These are phyloP conservation scores for Penicillium bialowiezense DNA, from an alignment of 495 filamentous ascomycete species.

Conservation along the genomic window DNA sequence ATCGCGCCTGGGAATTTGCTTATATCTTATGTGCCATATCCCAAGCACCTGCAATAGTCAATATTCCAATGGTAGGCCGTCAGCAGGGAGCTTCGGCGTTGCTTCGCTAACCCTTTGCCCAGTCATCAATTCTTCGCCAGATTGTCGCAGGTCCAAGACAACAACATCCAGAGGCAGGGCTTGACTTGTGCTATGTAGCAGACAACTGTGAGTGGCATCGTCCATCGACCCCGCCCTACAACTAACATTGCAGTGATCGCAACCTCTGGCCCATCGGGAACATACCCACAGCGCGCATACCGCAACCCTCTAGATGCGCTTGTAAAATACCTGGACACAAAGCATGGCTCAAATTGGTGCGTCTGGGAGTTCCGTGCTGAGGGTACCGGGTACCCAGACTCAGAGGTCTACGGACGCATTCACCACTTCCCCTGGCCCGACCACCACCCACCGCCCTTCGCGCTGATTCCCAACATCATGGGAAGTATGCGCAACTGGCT, in stretches of 20 bases:
- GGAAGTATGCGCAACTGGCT: conserved; percentile 89
- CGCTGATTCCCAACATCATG: conserved; percentile 81
- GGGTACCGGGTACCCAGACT: conserved; percentile 91
- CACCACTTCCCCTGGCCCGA: conserved; percentile 95
- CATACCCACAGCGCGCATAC: conserved; percentile 87
- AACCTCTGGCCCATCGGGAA: conserved; percentile 80
- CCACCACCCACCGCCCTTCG: conserved; percentile 94
- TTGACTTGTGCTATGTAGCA: conserved; percentile 96
- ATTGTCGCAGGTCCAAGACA: conserved; percentile 78
- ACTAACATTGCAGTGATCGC: conserved; percentile 52
- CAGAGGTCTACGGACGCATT: conserved; percentile 77
- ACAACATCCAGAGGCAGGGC: conserved; percentile 77
- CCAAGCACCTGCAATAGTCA: not conserved
- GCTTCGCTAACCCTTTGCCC: conserved; percentile 1
- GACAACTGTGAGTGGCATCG: conserved; percentile 54
- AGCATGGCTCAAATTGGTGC: conserved; percentile 78
- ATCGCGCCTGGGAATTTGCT: not conserved
- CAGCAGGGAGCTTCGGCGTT: not conserved
- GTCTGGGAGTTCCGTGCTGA: conserved; percentile 98
- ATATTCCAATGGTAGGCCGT: conserved; percentile 1
- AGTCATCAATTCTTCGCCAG: conserved; percentile 67
- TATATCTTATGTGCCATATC: not conserved
- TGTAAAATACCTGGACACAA: conserved; percentile 78
- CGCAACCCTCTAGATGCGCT: conserved; percentile 86
- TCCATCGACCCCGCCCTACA: not conserved